A percentile compares a stretch with the other conserved stretches of the same genome.
These are phyloP conservation scores for Fomes fomentarius DNA, from an alignment of 1,284 basidiomycete species.

Conservation along the genomic window DNA sequence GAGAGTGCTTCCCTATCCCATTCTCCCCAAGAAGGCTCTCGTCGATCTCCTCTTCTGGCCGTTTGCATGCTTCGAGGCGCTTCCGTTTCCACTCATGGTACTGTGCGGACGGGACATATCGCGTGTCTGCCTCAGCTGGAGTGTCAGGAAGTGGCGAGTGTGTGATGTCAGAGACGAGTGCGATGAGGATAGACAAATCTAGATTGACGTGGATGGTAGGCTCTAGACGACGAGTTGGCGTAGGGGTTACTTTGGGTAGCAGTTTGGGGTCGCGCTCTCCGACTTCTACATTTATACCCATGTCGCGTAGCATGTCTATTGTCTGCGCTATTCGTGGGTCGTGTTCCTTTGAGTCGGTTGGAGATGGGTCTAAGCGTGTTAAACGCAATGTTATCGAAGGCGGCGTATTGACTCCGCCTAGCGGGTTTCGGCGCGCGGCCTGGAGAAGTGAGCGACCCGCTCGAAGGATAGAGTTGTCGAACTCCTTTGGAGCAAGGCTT, in stretches of 20 bases:
- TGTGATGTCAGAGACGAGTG: slow-evolving; percentile 81
- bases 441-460: slow-evolving; percentile 64
- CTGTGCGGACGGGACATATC: slow-evolving; percentile 61
- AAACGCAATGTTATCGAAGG: slow-evolving; percentile 63
- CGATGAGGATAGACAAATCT: slow-evolving; percentile 82
- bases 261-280: slow-evolving; percentile 55
- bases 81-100: slow-evolving; percentile 64
- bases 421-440: slow-evolving; percentile 59
- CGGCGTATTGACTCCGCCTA: slow-evolving; percentile 33
- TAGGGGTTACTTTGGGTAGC: slow-evolving; percentile 1
- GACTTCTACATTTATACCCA: slow-evolving; percentile 70
- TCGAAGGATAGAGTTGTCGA: slow-evolving; percentile 73
- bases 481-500: slow-evolving; percentile 49
- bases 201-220: slow-evolving; percentile 72
- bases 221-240: slow-evolving; percentile 23
- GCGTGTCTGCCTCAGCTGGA: slow-evolving; percentile 56
- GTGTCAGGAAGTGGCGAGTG: slow-evolving; percentile 68
- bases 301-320: slow-evolving; percentile 52
- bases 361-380: slow-evolving; percentile 64
- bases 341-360: slow-evolving; percentile 37
- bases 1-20: slow-evolving; percentile 51
- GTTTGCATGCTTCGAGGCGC: slow-evolving; percentile 26
- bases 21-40: slow-evolving; percentile 28
- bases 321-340: slow-evolving; percentile 69
- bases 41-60: slow-evolving; percentile 26